These are phyloP conservation scores for Clausena lansium DNA, from an alignment of 345 rosid genomes.

Conservation along the genomic window DNA sequence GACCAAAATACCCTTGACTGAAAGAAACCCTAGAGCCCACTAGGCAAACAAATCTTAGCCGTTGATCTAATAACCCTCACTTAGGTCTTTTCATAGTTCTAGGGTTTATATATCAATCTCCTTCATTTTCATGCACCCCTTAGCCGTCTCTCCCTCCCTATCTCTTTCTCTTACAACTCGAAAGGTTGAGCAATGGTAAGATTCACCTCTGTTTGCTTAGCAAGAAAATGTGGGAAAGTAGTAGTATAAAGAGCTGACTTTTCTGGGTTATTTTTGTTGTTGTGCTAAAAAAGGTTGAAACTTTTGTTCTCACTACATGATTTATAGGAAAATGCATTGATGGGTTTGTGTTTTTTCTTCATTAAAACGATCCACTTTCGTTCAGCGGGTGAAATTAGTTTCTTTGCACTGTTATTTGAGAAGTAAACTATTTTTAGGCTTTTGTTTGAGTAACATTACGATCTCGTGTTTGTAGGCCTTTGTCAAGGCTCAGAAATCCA, in stretches of 20 bases:
- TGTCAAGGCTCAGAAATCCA: constrained; percentile 58
- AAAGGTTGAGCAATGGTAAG: constrained; percentile 34
- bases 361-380: not conserved
- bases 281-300: not conserved
- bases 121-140: not conserved
- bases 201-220: not conserved
- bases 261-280: not conserved
- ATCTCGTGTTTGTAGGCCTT: constrained; percentile 35
- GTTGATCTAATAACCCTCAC: constrained; percentile 3
- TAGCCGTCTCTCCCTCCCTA: constrained; percentile 5
- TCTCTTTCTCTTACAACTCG: not conserved
- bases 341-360: not conserved
- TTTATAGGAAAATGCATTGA: not conserved
- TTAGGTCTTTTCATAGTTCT: not conserved
- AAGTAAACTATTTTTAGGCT: not conserved
- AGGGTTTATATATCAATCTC: constrained; percentile 23
- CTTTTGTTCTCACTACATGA: not conserved
- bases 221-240: not conserved
- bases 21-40: constrained; percentile 8
- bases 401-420: not conserved
- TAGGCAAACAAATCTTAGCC: constrained; percentile 19
- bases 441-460: not conserved
- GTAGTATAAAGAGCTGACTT: not conserved
- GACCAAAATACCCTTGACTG: constrained; percentile 8
- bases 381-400: not conserved